Base-by-base conservation (phyloP, 495 filamentous ascomycete genomes). In the Ramalina intermedia region DNA sequence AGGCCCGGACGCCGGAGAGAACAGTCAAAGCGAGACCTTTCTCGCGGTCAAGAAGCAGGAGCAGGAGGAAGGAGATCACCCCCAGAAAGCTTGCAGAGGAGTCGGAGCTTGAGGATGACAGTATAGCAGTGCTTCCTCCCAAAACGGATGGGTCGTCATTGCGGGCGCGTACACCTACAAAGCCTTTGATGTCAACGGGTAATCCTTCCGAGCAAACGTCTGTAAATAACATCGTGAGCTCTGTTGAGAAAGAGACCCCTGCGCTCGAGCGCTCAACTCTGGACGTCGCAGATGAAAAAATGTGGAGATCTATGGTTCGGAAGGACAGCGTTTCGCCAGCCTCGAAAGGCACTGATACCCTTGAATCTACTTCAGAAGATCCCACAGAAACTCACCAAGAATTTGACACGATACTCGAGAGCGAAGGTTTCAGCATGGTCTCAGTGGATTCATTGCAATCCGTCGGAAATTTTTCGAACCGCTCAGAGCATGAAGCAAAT, bases 371-470 rank as follows among this genome's bases (percentile, higher is more conserved):
- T 23, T 41, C 44, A 47, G n/a, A 35, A 27, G 70, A 72, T 41
- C 65, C 68, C 8, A 71, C 62, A 13, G 63, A 66, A 29, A 63
- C 70, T 12, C 66, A 71, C 38, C 52, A 61, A 43, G 72, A 76
- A 29, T 75, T 68, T 47, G 71, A 76, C 58, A 70, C 74, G 1
- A 74, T 78, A 33, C 70, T 78, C 54, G 74, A 78, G 53, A 76
- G 74, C 45, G 74, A 78, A 56, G 74, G 71, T 1, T 77, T 78
- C 47, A 78, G 70, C 33, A 78, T 78, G 74, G 67, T 78, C 3
- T 75, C 72, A 3, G 57, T 77, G 43, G 69, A 75, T 26, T 72
- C 74, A 9, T 58, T 78, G 33, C 66, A 70, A 24, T 75, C 71
- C 5, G 64, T 62, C 16, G 65, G 65, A 48, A 65, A 67, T 40